Percentiles rank a stretch among this genome's conserved stretches.
These are phyloP conservation scores for Torulaspora microellipsoides DNA, from an alignment of 805 yeast species.

Conservation along the genomic window DNA sequence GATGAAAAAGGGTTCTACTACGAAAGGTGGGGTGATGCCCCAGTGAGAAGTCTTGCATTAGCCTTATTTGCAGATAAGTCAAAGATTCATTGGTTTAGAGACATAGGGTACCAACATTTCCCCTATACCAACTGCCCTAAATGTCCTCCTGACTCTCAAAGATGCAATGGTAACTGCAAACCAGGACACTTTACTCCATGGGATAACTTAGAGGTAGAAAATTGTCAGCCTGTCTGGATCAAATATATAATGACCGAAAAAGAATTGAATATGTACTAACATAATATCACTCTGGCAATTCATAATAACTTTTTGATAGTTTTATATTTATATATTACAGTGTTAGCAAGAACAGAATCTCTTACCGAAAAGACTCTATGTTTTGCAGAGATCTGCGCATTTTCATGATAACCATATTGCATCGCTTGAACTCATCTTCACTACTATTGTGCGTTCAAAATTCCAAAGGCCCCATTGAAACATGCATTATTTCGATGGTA, in stretches of 20 bases:
- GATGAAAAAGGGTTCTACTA: conserved; percentile 76
- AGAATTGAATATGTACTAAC: conserved; percentile 23
- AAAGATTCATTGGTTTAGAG: conserved; percentile 81
- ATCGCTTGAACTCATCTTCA: no score
- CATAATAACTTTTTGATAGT: no score
- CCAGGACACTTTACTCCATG: conserved; percentile 53
- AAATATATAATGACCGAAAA: conserved; percentile 38
- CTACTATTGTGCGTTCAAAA: no score
- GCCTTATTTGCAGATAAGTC: conserved; percentile 64
- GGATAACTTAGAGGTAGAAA: conserved; percentile 54
- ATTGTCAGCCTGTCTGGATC: conserved; percentile 74
- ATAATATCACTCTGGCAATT: no score
- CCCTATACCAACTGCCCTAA: conserved; percentile 76
- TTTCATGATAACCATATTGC: no score
- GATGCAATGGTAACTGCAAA: conserved; percentile 45
- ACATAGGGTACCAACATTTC: conserved; percentile 69
- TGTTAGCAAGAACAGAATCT: no score
- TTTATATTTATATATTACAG: no score
- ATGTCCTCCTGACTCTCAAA: conserved; percentile 37
- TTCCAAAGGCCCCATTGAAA: no score
- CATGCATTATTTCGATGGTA: no score
- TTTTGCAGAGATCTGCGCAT: no score
- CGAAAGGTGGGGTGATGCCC: conserved; percentile 94
- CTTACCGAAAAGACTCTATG: no score
- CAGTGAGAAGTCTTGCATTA: conserved; percentile 76